Evolutionary conservation across 2,329 filamentous ascomycete species (phyloP).

Genomic region (Colletotrichum spaethianum): DNA sequence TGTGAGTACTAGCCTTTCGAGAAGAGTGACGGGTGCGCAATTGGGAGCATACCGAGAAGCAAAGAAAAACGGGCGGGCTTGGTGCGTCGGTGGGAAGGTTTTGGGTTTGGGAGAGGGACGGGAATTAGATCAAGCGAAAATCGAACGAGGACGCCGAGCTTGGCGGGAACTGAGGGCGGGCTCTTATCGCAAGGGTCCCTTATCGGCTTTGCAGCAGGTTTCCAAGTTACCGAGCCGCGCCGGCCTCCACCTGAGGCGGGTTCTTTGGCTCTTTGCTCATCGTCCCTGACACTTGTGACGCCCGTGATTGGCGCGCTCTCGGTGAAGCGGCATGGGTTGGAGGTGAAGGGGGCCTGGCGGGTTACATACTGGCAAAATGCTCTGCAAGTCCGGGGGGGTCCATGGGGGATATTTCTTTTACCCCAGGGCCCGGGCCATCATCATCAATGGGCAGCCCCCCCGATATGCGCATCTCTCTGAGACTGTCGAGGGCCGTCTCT

Average conservation of each 20-base stretch:
- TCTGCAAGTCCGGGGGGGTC: not conserved
- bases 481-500: slow-evolving; percentile 2
- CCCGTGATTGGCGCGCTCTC: slow-evolving; percentile 21
- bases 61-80: slow-evolving; percentile 12
- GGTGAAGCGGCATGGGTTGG: not conserved
- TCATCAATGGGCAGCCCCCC: not conserved
- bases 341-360: slow-evolving; percentile 3
- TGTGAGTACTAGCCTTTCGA: not conserved
- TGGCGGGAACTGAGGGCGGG: slow-evolving; percentile 31
- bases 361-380: slow-evolving; percentile 15
- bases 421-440: slow-evolving; percentile 24
- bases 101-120: not conserved
- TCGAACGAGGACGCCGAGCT: slow-evolving; percentile 25
- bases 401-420: slow-evolving; percentile 26
- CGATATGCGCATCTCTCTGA: not conserved
- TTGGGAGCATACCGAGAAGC: slow-evolving; percentile 33
- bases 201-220: slow-evolving; percentile 26
- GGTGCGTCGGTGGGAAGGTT: slow-evolving; percentile 23
- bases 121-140: slow-evolving; percentile 32
- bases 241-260: slow-evolving; percentile 26
- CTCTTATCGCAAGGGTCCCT: slow-evolving; percentile 35
- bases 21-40: not conserved
- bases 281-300: not conserved
- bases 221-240: slow-evolving; percentile 32
- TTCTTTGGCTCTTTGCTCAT: slow-evolving; percentile 15